A percentile compares a stretch with the other conserved stretches of the same genome.
Conservation (phyloP, 495 filamentous ascomycete genomes). For the Wilcoxina mikolae region DNA sequence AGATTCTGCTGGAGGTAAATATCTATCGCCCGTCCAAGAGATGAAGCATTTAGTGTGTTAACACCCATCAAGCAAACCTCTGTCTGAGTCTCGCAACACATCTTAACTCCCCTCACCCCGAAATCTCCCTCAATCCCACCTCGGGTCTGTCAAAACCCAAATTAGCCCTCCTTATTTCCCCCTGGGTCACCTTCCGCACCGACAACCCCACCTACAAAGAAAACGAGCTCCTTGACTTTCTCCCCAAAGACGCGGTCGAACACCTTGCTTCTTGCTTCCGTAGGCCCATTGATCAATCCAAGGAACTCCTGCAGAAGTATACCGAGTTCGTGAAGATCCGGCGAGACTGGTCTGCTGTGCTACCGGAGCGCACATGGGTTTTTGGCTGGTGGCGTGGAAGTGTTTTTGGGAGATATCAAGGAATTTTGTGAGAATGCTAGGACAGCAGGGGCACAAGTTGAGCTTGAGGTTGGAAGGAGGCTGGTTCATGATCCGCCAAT, state of each 20-base stretch:
- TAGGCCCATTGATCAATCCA: neutral
- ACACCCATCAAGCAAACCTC: neutral
- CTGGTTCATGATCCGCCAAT: neutral
- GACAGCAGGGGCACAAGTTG: neutral
- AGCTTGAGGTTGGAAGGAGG: neutral
- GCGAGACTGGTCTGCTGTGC: neutral
- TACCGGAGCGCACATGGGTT: neutral
- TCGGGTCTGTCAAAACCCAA: neutral
- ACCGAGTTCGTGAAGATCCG: conserved; percentile 1
- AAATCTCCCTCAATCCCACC: neutral
- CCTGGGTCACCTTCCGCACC: neutral
- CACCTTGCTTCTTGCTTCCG: neutral
- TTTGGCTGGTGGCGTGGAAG: neutral
- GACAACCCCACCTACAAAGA: neutral
- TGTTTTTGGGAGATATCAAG: conserved; percentile 3
- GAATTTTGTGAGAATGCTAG: neutral
- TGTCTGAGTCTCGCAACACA: neutral
- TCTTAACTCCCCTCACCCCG: neutral
- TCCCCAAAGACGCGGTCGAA: neutral
- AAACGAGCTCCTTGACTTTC: neutral
- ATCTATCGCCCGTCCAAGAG: neutral
- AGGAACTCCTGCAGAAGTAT: neutral
- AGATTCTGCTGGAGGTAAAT: conserved; percentile 2
- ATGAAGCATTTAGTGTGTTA: neutral
- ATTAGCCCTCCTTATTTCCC: neutral